Evolutionary conservation across 352 stramenopile genomes (phyloP).

Genomic region (Phytophthora sp.): DNA sequence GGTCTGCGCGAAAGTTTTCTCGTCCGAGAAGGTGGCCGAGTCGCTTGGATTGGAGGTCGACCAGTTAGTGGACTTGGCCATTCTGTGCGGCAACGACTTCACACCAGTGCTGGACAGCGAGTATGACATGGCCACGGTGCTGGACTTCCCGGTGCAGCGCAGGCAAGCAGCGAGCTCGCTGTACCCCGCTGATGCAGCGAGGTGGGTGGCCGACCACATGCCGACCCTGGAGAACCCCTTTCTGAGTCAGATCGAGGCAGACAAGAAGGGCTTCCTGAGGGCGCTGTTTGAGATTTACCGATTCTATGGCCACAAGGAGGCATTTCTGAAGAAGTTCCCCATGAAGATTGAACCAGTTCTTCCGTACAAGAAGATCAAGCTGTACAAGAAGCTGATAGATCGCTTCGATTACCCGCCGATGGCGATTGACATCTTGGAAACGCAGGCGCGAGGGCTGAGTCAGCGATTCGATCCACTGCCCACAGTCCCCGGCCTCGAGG

Average conservation of each 20-base stretch:
- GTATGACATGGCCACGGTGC: conserved; percentile 50
- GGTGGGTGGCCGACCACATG: conserved; percentile 61
- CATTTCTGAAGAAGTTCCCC: conserved; percentile 59
- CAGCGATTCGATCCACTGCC: conserved; percentile 63
- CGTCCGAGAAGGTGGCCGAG: conserved; percentile 60
- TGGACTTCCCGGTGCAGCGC: conserved; percentile 68
- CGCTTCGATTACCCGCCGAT: conserved; percentile 56
- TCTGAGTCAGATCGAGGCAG: conserved; percentile 48
- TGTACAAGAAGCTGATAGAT: conserved; percentile 69
- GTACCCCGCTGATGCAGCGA: conserved; percentile 52
- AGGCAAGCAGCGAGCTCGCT: conserved; percentile 38
- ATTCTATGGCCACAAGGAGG: conserved; percentile 67
- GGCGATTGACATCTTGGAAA: conserved; percentile 73
- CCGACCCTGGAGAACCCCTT: conserved; percentile 67
- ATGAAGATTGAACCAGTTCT: conserved; percentile 37
- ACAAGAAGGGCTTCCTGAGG: conserved; percentile 49
- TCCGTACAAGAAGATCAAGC: conserved; percentile 53
- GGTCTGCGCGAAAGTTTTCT: conserved; percentile 80
- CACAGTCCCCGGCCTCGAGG: conserved; percentile 24
- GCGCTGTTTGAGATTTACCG: conserved; percentile 77
- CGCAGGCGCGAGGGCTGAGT: conserved; percentile 45
- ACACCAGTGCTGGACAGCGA: conserved; percentile 72
- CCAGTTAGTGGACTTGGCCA: conserved; percentile 83
- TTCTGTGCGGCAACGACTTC: conserved; percentile 91
- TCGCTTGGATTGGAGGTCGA: conserved; percentile 63